These are phyloP conservation scores for Cytospora piceicola DNA, from an alignment of 2,329 filamentous ascomycete species.

Conservation along the genomic window DNA sequence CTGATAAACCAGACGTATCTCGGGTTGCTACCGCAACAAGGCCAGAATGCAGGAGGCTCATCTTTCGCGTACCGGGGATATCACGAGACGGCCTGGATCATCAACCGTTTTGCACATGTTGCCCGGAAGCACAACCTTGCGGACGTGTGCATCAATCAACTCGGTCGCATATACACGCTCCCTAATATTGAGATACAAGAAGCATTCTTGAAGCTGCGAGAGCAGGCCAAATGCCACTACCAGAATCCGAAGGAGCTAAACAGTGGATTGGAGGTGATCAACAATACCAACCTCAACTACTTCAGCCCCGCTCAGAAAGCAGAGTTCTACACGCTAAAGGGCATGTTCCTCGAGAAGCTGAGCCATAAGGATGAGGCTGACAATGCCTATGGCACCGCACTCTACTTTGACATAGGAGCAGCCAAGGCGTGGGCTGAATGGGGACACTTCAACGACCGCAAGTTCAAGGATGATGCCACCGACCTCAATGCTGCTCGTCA, in stretches of 20 bases:
- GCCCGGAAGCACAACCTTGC: constrained; percentile 95
- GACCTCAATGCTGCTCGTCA: constrained; percentile 86
- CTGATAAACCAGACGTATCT: constrained; percentile 96
- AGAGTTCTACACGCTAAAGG: constrained; percentile 98
- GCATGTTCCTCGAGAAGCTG: constrained; percentile 97
- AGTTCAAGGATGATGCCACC: constrained; percentile 87
- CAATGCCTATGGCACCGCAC: constrained; percentile 88
- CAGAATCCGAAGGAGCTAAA: constrained; percentile 92
- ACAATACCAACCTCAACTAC: constrained; percentile 99
- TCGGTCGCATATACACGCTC: constrained; percentile 96
- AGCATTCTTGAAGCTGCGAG: constrained; percentile 95
- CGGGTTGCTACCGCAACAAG: constrained; percentile 76
- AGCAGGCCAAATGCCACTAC: constrained; percentile 98
- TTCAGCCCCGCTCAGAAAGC: constrained; percentile 96
- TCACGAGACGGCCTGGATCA: constrained; percentile 99
- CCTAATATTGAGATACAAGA: constrained; percentile 99
- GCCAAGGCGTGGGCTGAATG: constrained; percentile 99
- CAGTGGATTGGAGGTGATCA: constrained; percentile 95
- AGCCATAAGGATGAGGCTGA: constrained; percentile 90
- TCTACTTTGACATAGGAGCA: constrained; percentile 94
- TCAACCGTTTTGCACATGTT: constrained; percentile 97
- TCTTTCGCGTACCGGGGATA: constrained; percentile 97
- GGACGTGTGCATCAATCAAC: constrained; percentile 95
- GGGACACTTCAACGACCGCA: constrained; percentile 96
- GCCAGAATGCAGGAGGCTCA: constrained; percentile 81